Evolutionary conservation across 2,329 filamentous ascomycete species (phyloP).

Genomic region (Juglanconis oblonga): DNA sequence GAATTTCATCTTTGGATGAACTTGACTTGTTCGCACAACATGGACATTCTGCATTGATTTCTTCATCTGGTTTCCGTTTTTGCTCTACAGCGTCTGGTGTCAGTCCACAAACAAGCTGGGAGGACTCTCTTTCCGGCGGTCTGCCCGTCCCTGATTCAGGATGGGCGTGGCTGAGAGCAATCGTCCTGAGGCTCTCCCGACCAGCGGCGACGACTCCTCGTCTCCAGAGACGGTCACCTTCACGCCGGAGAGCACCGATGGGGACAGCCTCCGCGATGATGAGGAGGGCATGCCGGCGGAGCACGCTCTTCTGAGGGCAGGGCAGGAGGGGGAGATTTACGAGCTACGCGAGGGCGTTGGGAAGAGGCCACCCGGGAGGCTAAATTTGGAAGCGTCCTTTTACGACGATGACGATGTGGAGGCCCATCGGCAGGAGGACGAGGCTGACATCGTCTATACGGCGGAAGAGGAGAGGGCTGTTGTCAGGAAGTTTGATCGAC

Average conservation of each 20-base stretch:
- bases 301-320: slow-evolving; percentile 1
- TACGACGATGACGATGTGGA: not conserved
- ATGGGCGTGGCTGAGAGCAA: not conserved
- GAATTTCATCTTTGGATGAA: too few species aligned
- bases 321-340: slow-evolving; percentile 19
- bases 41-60: too few species aligned
- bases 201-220: not conserved
- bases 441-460: slow-evolving; percentile 40
- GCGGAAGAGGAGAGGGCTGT: slow-evolving; percentile 71
- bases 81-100: too few species aligned
- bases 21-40: too few species aligned
- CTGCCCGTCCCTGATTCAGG: not conserved
- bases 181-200: not conserved
- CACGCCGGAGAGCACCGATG: slow-evolving; percentile 22
- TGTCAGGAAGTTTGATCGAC: slow-evolving; percentile 71
- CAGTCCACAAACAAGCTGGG: too few species aligned
- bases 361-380: slow-evolving; percentile 12
- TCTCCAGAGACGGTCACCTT: slow-evolving; percentile 17
- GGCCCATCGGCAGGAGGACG: slow-evolving; percentile 1
- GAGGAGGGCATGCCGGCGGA: not conserved
- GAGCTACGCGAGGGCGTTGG: slow-evolving; percentile 19
- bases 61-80: too few species aligned
- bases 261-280: slow-evolving; percentile 15
- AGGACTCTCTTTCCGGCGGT: not conserved
- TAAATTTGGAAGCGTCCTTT: not conserved